Evolutionary conservation across 2,329 filamentous ascomycete species (phyloP), one percentile per base, ranked within the genome.

Genomic region (Xenoacremonium recifei): DNA sequence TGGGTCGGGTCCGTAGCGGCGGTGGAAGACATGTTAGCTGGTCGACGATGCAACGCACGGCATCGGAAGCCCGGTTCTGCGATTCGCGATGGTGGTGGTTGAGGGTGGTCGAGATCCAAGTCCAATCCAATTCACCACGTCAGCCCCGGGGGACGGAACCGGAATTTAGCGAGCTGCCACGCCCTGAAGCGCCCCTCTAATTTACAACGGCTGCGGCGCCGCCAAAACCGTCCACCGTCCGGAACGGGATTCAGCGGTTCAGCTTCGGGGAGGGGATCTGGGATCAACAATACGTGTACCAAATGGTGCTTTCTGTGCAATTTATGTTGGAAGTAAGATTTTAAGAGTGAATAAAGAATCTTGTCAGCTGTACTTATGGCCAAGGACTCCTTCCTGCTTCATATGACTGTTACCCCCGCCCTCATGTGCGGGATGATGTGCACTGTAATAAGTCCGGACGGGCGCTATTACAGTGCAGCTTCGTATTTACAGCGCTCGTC

Each of bases 1-100:
- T 66, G 63, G 37, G 57, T 58, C 40, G 65, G 57, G 51, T 67
- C 63, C 48, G 53, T 57, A 40, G 61, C 55, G 42, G 60, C 53
- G 42, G 61, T 57, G 42, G 69, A 69, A 41, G 69, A 70, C 70
- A 72, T 73, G 52, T 50, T 61, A 46, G 48, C 45, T 23, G 42
- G 35, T 44, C 27, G 42, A 49, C 42, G 46, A 51, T 43, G 50
- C 48, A 39, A 41, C 40, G 42, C 50, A 48, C 42, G 42, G 49
- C 55, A 58, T 61, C 51, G 42, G 42, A 43, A 46, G 44, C 44
- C 50, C 37, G 47, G 40, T 32, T 41, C 29, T 20, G 39, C 40
- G 50, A 44, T 37, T 47, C 37, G 43, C 27, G 47, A 43, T 40
- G 46, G 37, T 48, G 40, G 37, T 17, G 33, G 36, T 39, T 31